These are phyloP conservation scores for Pterulicium gracile DNA, from an alignment of 1,284 basidiomycete genomes.

Conservation along the genomic window DNA sequence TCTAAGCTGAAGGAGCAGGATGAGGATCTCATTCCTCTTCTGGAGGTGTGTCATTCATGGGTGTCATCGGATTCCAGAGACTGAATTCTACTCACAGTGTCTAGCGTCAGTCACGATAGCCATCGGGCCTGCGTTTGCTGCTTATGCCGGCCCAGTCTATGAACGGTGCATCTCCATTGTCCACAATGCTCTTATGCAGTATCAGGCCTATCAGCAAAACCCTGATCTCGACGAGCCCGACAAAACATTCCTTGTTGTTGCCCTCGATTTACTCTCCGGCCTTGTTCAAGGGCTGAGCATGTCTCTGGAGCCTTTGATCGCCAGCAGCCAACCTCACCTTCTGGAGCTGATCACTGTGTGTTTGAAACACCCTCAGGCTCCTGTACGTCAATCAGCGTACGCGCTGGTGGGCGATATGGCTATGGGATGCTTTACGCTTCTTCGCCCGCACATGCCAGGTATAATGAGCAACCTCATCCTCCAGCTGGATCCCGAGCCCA, in stretches of 20 bases:
- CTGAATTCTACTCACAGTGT: slow-evolving; percentile 49
- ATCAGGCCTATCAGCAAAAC: slow-evolving; percentile 76
- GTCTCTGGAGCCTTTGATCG: slow-evolving; percentile 64
- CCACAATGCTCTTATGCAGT: slow-evolving; percentile 70
- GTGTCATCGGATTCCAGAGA: neutral
- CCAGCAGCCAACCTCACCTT: slow-evolving; percentile 60
- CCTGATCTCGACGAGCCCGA: slow-evolving; percentile 89
- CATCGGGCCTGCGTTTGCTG: slow-evolving; percentile 84
- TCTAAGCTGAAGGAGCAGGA: slow-evolving; percentile 82
- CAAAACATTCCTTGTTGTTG: slow-evolving; percentile 93
- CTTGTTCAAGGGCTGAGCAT: slow-evolving; percentile 90
- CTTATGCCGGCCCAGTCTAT: slow-evolving; percentile 88
- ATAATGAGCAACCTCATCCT: slow-evolving; percentile 87
- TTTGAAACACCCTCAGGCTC: slow-evolving; percentile 88
- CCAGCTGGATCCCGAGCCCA: slow-evolving; percentile 87
- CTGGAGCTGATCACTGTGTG: slow-evolving; percentile 76
- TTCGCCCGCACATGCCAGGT: slow-evolving; percentile 76
- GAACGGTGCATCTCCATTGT: slow-evolving; percentile 87
- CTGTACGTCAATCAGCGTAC: slow-evolving; percentile 94
- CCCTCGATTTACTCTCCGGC: slow-evolving; percentile 91
- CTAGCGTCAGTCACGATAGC: slow-evolving; percentile 96
- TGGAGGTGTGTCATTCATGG: slow-evolving; percentile 54
- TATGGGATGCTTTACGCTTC: slow-evolving; percentile 84
- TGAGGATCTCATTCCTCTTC: slow-evolving; percentile 86
- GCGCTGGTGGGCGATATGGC: slow-evolving; percentile 97